Evolutionary conservation across 2,329 filamentous ascomycete genomes (phyloP), one percentile per base, ranked within the genome.

Genomic region (Monilinia aucupariae): DNA sequence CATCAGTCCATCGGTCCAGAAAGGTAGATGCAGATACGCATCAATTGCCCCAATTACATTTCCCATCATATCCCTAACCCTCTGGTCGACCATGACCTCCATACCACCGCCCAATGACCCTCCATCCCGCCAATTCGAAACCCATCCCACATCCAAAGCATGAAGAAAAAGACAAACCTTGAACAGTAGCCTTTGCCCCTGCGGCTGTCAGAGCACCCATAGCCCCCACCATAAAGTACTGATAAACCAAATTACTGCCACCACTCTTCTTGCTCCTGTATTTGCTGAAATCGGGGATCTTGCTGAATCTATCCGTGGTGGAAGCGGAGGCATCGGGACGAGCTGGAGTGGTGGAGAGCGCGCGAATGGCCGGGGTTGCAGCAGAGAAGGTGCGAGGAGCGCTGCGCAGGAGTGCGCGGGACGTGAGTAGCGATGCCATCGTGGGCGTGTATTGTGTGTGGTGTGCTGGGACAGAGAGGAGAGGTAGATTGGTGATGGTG

Each of bases 151-250:
- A 62, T 45, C 43, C 39, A 45, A 45, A 20, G 8, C 25, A 20
- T 43, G n/a, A 34, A 27, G 27, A 60, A 59, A 65, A 27, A 39
- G 39, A 62, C 34, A 63, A 82, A 99, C 94, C 93, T 84, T 97
- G 91, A 71, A 99, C 91, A 69, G 94, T 97, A 73, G 90, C 91
- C 88, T 99, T 99, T 76, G 93, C 94, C 75, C 93, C 93, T 70
- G 94, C 89, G 64, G 93, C 93, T 69, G 89, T 87, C 76, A 97
- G 83, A 74, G 94, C 89, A 76, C 94, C 94, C 84, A 99, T 89
- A 63, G 91, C 88, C 73, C 94, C 94, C 70, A 96, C 94, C 91
- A 97, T 96, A 81, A 99, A 97, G 85, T 99, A 99, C 74, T 88
- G 87, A 78, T 96, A 94, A 71, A 96, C 81, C 82, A 92, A 89